Base-by-base conservation (phyloP, 2,329 filamentous ascomycete species). In the Ambrosiella beaveri region DNA sequence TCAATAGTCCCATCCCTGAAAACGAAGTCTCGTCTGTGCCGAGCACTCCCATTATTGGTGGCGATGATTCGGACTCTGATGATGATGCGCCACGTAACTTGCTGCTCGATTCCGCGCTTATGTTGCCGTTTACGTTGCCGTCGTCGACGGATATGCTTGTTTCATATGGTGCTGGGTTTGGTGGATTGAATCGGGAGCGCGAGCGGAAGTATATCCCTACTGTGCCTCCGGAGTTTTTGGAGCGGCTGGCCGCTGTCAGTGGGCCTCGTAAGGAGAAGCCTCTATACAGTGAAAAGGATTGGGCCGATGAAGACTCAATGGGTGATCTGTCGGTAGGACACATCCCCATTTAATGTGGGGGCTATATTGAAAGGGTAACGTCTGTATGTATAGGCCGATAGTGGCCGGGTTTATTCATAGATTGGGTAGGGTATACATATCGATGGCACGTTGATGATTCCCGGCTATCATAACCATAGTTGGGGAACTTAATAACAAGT, bases 81-180 rank as follows among this genome's bases (percentile, higher is more conserved):
- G 78, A 82, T 8, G 78, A 82, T 11, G 75, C 82, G 12, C 85
- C 85, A 0, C 81, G 87, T 63, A 78, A 86, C 61, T 75, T 96
- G 40, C 80, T 96, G 49, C 71, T 97, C 57, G 90, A 97, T 66
- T 88, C 91, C 2, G 86, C 90, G 1, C 75, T 95, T 61, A 95
- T 96, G 78, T 77, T 98, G 35, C 93, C 93, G 0, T 98, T 98
- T 68, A 85, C 86, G n/a, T 75, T 98, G 36, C 93, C 93, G 1
- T 95, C 91, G 1, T 93, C 88, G 59, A 97, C 90, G 35, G 93
- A 98, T 69, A 98, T 98, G 93, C 77, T 97, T 53, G 81, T 98
- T 53, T 91, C 84, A 63, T 98, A 94, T 66, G 93, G 93, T 0
- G 90, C 93, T 11, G 93, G 93, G 0, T 93, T 97, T 66, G 93